Percentiles rank a stretch among this genome's conserved stretches.
Conservation (phyloP, 139 green algal species). For the Picochlorum costavermella region DNA sequence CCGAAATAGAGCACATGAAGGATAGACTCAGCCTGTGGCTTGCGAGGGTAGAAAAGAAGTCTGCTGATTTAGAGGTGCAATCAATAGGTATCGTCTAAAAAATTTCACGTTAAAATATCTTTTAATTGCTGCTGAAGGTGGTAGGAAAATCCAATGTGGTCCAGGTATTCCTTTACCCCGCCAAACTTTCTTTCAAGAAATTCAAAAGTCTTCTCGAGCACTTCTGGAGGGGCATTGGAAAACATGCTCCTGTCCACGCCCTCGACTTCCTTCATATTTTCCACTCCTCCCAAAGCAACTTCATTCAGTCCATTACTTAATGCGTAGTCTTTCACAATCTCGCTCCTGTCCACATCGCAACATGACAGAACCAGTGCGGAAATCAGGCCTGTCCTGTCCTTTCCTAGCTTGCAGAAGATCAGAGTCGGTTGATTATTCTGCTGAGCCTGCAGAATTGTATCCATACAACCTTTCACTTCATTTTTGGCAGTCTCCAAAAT, state of each 20-base stretch:
- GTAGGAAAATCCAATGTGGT: slow-evolving; percentile 16
- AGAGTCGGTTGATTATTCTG: slow-evolving; percentile 30
- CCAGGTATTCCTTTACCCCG: slow-evolving; percentile 22
- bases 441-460: slow-evolving; percentile 28
- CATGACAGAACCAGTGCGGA: slow-evolving; percentile 46
- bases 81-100: slow-evolving; percentile 39
- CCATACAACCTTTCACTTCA: not conserved
- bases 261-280: slow-evolving; percentile 20
- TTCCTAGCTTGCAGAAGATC: slow-evolving; percentile 67
- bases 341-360: slow-evolving; percentile 35
- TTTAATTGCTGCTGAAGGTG: slow-evolving; percentile 15
- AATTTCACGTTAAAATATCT: not conserved
- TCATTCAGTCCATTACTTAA: slow-evolving; percentile 25
- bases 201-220: slow-evolving; percentile 16
- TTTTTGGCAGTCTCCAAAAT: slow-evolving; percentile 14
- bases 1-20: slow-evolving; percentile 44
- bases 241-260: slow-evolving; percentile 27
- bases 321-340: slow-evolving; percentile 50
- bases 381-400: slow-evolving; percentile 65
- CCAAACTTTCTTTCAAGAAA: slow-evolving; percentile 18
- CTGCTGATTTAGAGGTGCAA: slow-evolving; percentile 55
- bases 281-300: slow-evolving; percentile 31
- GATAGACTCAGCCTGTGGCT: slow-evolving; percentile 77
- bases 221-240: slow-evolving; percentile 15
- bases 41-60: slow-evolving; percentile 58